phyloP scores from a whole-genome alignment of 441 rosid genomes.

The Kokia cookei region DNA sequence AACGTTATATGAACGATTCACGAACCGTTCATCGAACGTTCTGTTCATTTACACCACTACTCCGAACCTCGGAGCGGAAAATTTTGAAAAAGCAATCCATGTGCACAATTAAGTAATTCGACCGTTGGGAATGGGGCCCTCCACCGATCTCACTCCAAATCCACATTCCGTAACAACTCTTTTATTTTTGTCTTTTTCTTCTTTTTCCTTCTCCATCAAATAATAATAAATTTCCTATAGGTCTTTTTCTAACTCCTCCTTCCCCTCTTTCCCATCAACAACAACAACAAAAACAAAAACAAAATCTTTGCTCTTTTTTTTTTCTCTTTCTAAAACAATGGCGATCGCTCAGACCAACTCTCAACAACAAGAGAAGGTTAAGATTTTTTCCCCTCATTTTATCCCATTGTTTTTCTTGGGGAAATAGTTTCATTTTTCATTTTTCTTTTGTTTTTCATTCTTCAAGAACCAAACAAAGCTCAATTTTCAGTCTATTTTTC shows the following conservation, averaged over 20 bases:
- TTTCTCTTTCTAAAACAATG: conserved; percentile 19
- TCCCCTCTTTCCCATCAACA: neutral
- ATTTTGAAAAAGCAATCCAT: conserved; percentile 32
- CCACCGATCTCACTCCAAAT: neutral
- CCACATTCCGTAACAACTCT: neutral
- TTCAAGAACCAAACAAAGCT: neutral
- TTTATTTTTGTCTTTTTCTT: neutral
- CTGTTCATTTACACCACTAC: too few species aligned
- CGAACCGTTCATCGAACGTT: too few species aligned
- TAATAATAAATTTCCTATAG: neutral
- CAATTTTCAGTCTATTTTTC: neutral
- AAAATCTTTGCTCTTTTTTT: neutral
- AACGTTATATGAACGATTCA: too few species aligned
- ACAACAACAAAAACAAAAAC: too few species aligned
- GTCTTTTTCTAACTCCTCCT: neutral
- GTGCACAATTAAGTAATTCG: conserved; percentile 22
- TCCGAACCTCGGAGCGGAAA: neutral
- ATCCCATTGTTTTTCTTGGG: neutral
- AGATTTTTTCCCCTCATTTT: neutral
- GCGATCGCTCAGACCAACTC: conserved; percentile 49
- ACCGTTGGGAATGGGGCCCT: conserved; percentile 38
- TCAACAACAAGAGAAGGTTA: conserved; percentile 45
- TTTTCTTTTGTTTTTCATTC: neutral
- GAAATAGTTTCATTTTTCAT: neutral
- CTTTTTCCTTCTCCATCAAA: neutral